phyloP scores from a whole-genome alignment of 305 asterid species.

The Plantago coronopus region DNA sequence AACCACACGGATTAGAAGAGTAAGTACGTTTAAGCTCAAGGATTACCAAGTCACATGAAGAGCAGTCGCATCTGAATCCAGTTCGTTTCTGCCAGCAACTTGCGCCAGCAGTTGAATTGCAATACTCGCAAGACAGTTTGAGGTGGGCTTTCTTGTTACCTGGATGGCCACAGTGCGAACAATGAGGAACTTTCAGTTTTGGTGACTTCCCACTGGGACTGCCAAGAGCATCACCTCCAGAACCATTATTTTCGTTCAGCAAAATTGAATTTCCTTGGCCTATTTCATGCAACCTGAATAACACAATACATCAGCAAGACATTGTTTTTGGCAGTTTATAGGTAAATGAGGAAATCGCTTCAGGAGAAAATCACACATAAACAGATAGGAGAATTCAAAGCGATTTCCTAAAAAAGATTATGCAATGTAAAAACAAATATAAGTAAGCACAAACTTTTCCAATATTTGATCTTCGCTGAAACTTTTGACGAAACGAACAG shows the following conservation, averaged over 20 bases:
- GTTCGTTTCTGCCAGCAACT: constrained; percentile 57
- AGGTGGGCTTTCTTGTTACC: constrained; percentile 81
- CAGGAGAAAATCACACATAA: no score
- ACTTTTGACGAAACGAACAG: constrained; percentile 74
- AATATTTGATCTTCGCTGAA: constrained; percentile 66
- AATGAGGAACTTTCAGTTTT: constrained; percentile 55
- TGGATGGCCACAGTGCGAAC: constrained; percentile 88
- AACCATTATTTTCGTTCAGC: constrained; percentile 24
- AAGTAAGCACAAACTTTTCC: constrained; percentile 42
- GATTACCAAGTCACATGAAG: constrained; percentile 65
- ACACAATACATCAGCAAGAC: constrained; percentile 5
- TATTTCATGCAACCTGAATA: constrained; percentile 63
- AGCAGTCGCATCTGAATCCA: constrained; percentile 73
- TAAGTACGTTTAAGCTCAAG: constrained; percentile 3
- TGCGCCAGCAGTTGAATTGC: constrained; percentile 47
- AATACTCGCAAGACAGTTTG: constrained; percentile 57
- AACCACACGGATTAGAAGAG: neutral
- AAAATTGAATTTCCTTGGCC: constrained; percentile 38
- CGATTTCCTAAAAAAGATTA: neutral
- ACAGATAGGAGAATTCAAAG: no score
- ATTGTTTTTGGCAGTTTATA: neutral
- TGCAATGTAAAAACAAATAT: constrained; percentile 11
- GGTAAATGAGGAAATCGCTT: neutral
- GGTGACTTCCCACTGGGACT: constrained; percentile 36
- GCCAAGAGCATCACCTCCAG: constrained; percentile 28